Evolutionary conservation across 2,329 filamentous ascomycete species (phyloP).

Genomic region (Annulohypoxylon truncatum): DNA sequence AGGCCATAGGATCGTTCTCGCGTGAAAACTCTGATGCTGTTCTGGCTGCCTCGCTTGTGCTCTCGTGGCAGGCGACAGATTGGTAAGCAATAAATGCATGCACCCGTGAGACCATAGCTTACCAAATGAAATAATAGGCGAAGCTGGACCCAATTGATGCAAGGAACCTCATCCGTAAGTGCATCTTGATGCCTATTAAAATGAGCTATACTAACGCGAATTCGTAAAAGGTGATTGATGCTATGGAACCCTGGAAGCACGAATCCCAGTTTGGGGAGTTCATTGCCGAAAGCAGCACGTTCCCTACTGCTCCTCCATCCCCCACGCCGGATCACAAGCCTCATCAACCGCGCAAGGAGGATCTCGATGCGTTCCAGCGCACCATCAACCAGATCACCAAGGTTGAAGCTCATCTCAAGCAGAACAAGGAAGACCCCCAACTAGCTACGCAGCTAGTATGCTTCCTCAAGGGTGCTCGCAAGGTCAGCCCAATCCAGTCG

Average conservation of each 20-base stretch:
- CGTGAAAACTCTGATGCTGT: slow-evolving; percentile 90
- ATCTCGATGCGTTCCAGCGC: slow-evolving; percentile 74
- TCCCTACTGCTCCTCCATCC: slow-evolving; percentile 73
- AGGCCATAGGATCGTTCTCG: slow-evolving; percentile 87
- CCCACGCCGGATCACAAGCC: slow-evolving; percentile 71
- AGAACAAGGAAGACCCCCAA: slow-evolving; percentile 75
- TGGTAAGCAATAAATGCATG: slow-evolving; percentile 73
- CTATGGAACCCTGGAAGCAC: slow-evolving; percentile 92
- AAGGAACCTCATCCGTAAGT: slow-evolving; percentile 87
- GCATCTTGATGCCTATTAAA: slow-evolving; percentile 6
- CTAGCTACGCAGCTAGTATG: slow-evolving; percentile 75
- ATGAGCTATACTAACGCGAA: slow-evolving; percentile 43
- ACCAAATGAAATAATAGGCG: slow-evolving; percentile 68
- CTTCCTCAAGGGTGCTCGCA: slow-evolving; percentile 78
- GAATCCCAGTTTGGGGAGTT: slow-evolving; percentile 88
- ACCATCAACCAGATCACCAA: slow-evolving; percentile 75
- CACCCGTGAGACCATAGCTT: slow-evolving; percentile 51
- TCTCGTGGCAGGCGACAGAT: slow-evolving; percentile 96
- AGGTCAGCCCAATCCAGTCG: slow-evolving; percentile 75
- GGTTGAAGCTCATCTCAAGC: slow-evolving; percentile 75
- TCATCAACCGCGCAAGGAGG: slow-evolving; percentile 74
- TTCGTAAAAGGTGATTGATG: slow-evolving; percentile 76
- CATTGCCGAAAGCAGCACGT: slow-evolving; percentile 81
- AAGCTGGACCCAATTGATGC: slow-evolving; percentile 92
- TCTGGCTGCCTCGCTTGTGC: slow-evolving; percentile 87